phyloP scores from a whole-genome alignment of 2,329 filamentous ascomycete genomes.

The Corynespora cassiicola region DNA sequence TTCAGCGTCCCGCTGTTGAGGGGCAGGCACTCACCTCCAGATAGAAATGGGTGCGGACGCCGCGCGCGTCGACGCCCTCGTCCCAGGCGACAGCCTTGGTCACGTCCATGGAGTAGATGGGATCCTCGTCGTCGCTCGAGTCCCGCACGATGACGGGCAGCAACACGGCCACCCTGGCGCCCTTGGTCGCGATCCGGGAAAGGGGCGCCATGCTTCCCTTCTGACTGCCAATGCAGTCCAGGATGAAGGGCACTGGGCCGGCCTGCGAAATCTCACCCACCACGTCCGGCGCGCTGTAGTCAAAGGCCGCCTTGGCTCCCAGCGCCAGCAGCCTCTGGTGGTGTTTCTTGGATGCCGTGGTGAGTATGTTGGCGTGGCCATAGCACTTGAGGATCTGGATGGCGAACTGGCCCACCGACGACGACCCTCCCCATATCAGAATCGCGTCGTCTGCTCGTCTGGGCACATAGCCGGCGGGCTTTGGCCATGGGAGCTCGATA shows the following conservation, averaged over 20 bases:
- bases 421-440: constrained; percentile 53
- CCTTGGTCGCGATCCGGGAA: constrained; percentile 56
- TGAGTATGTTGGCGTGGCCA: constrained; percentile 48
- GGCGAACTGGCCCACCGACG: constrained; percentile 50
- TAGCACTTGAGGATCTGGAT: constrained; percentile 51
- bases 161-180: constrained; percentile 63
- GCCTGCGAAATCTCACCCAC: constrained; percentile 35
- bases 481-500: constrained; percentile 65
- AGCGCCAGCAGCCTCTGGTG: constrained; percentile 45
- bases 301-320: constrained; percentile 48
- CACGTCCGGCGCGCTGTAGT: constrained; percentile 45
- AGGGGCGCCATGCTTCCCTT: constrained; percentile 45
- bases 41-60: constrained; percentile 65
- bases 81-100: constrained; percentile 55
- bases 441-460: constrained; percentile 38
- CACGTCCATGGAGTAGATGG: constrained; percentile 63
- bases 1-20: too few species aligned
- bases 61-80: constrained; percentile 59
- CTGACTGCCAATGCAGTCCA: constrained; percentile 44
- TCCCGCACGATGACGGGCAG: constrained; percentile 66
- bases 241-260: constrained; percentile 15
- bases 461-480: constrained; percentile 50
- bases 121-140: constrained; percentile 54
- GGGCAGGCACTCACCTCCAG: constrained; percentile 47
- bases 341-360: constrained; percentile 47